phyloP scores from a whole-genome alignment of 768 basidiomycete species.

The Tylopilus felleus region DNA sequence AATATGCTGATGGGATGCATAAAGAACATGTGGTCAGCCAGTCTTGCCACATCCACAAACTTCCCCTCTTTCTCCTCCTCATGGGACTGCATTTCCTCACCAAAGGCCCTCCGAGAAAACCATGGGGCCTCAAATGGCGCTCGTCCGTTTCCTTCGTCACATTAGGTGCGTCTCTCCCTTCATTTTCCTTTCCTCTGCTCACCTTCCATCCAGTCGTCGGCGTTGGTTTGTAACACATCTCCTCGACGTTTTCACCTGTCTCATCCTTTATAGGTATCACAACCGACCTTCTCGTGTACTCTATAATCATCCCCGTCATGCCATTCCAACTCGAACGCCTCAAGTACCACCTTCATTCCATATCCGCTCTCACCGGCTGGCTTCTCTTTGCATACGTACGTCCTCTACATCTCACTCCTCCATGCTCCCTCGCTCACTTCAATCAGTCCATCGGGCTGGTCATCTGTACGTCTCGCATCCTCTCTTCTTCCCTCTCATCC shows the following conservation, averaged over 20 bases:
- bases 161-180: conserved; percentile 28
- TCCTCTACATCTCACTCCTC: conserved; percentile 17
- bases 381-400: conserved; percentile 56
- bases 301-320: conserved; percentile 59
- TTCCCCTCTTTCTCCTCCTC: neutral
- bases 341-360: conserved; percentile 34
- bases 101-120: conserved; percentile 14
- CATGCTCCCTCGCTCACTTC: conserved; percentile 1
- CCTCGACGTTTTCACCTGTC: neutral
- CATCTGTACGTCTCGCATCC: conserved; percentile 35
- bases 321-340: conserved; percentile 58
- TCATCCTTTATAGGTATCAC: conserved; percentile 30
- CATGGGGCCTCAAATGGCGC: conserved; percentile 53
- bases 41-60: neutral
- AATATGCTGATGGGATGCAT: neutral
- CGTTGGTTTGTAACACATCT: conserved; percentile 36
- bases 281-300: conserved; percentile 58
- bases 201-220: conserved; percentile 39
- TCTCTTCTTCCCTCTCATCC: neutral
- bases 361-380: conserved; percentile 57
- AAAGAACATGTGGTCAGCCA: conserved; percentile 2
- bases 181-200: neutral
- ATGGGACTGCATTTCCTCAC: conserved; percentile 10
- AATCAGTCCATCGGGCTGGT: conserved; percentile 53
- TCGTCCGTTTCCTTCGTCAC: conserved; percentile 58